Conservation (phyloP, 2,329 filamentous ascomycete species). For the Huntiella abstrusa region DNA sequence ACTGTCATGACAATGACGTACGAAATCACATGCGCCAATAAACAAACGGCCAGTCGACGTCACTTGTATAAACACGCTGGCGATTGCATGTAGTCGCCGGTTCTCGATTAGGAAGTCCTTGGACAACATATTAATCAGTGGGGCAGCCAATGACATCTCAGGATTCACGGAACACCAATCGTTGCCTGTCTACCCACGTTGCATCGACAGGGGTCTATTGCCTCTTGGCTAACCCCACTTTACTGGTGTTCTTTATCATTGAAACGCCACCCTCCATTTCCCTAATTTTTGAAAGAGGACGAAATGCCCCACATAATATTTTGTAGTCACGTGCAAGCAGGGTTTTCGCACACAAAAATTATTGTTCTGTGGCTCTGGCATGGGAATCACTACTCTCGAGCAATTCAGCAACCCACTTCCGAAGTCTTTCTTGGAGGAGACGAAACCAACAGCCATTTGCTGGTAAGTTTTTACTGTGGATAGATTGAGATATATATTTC, state of each 20-base stretch:
- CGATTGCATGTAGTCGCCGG: not conserved
- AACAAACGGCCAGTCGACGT: too few relatives aligned
- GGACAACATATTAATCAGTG: constrained; percentile 1
- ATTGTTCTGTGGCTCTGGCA: constrained; percentile 11
- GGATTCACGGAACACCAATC: not conserved
- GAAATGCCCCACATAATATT: constrained; percentile 7
- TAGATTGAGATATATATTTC: constrained; percentile 4
- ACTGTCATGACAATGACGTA: too few relatives aligned
- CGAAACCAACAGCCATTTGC: constrained; percentile 12
- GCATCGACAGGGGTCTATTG: not conserved
- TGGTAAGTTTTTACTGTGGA: constrained; percentile 9
- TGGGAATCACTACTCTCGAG: constrained; percentile 11
- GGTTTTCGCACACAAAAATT: constrained; percentile 12
- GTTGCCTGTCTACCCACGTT: not conserved
- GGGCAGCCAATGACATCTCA: constrained; percentile 4
- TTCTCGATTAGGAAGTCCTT: constrained; percentile 2
- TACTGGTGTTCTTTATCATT: not conserved
- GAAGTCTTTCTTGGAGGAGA: constrained; percentile 12
- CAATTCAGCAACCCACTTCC: constrained; percentile 12
- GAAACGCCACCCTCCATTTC: not conserved
- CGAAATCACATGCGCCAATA: too few relatives aligned
- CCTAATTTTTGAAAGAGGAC: not conserved
- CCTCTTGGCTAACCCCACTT: not conserved
- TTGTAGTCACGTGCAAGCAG: constrained; percentile 10
- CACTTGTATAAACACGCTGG: too few relatives aligned